A percentile compares a stretch with the other conserved stretches of the same genome.
Conservation (phyloP, 768 basidiomycete species). For the Daedaleopsis sinensis region DNA sequence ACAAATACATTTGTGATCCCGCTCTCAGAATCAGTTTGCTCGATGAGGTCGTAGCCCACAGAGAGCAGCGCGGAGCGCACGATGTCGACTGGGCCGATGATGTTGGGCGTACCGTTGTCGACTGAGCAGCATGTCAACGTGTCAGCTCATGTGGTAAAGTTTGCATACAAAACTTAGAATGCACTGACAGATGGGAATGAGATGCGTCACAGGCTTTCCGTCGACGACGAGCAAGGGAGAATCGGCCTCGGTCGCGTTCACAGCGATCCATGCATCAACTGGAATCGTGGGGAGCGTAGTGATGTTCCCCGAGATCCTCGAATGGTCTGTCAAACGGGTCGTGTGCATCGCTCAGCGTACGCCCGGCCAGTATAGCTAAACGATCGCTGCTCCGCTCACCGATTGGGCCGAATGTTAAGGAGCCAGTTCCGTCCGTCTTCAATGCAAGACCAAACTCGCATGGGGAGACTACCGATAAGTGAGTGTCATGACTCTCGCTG, state of each 20-base stretch:
- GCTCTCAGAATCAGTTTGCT: constrained; percentile 6
- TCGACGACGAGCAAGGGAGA: constrained; percentile 10
- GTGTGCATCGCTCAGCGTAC: neutral
- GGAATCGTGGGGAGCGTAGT: constrained; percentile 3
- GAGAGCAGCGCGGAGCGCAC: constrained; percentile 7
- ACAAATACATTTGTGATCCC: constrained; percentile 8
- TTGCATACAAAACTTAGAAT: neutral
- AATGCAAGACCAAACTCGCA: constrained; percentile 13
- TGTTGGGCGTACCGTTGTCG: constrained; percentile 17
- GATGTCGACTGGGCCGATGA: constrained; percentile 9
- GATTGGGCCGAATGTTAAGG: constrained; percentile 4
- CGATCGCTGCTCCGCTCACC: neutral
- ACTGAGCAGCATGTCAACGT: neutral
- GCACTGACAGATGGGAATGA: constrained; percentile 10
- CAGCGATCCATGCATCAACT: constrained; percentile 12
- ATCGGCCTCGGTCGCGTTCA: constrained; percentile 8
- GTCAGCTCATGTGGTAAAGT: neutral
- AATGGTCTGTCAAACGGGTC: neutral
- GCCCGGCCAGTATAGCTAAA: neutral
- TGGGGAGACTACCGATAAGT: constrained; percentile 4
- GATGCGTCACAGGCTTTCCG: constrained; percentile 12
- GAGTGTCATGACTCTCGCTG: neutral
- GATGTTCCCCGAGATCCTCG: constrained; percentile 6
- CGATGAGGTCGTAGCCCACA: constrained; percentile 16
- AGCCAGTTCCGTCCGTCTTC: constrained; percentile 5